Conservation (phyloP, 2,329 filamentous ascomycete species). For the Rhytidhysteron rufulum region DNA sequence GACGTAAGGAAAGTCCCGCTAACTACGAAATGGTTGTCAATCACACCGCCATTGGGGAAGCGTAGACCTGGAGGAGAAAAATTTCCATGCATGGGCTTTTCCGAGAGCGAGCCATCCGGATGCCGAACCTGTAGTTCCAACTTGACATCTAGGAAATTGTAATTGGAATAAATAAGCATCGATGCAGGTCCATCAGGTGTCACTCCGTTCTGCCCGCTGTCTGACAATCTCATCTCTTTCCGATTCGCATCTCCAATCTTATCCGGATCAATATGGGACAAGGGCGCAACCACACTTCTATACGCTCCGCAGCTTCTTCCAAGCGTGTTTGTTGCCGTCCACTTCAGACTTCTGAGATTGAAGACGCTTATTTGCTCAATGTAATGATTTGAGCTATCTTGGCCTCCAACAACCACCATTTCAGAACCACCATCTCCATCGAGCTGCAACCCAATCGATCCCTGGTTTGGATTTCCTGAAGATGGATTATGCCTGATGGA, state of each 20-base stretch:
- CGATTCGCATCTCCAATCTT: constrained; percentile 60
- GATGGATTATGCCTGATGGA: constrained; percentile 87
- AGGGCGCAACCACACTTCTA: constrained; percentile 85
- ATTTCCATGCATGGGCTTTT: constrained; percentile 82
- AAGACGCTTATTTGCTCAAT: constrained; percentile 99
- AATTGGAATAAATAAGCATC: constrained; percentile 98
- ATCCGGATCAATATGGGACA: constrained; percentile 62
- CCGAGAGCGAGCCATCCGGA: constrained; percentile 76
- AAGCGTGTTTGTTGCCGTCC: constrained; percentile 83
- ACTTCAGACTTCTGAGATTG: constrained; percentile 90
- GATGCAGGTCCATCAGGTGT: constrained; percentile 47
- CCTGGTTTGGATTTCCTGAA: constrained; percentile 78
- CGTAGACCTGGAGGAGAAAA: constrained; percentile 88
- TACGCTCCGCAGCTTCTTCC: constrained; percentile 95
- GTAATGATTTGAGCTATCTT: constrained; percentile 97
- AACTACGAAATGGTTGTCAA: constrained; percentile 94
- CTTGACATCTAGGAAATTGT: constrained; percentile 97
- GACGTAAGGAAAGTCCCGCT: constrained; percentile 96
- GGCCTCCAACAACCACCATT: constrained; percentile 94
- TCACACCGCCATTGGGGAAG: constrained; percentile 93
- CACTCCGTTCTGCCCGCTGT: constrained; percentile 29
- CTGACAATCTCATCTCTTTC: constrained; percentile 36
- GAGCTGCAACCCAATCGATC: constrained; percentile 79
- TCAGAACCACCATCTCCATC: constrained; percentile 91
- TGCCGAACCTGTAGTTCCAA: constrained; percentile 86